Percentiles rank a stretch among this genome's conserved stretches.
Evolutionary conservation across 31 red algal genomes (phyloP).

Genomic region (Porphyra umbilicalis): DNA sequence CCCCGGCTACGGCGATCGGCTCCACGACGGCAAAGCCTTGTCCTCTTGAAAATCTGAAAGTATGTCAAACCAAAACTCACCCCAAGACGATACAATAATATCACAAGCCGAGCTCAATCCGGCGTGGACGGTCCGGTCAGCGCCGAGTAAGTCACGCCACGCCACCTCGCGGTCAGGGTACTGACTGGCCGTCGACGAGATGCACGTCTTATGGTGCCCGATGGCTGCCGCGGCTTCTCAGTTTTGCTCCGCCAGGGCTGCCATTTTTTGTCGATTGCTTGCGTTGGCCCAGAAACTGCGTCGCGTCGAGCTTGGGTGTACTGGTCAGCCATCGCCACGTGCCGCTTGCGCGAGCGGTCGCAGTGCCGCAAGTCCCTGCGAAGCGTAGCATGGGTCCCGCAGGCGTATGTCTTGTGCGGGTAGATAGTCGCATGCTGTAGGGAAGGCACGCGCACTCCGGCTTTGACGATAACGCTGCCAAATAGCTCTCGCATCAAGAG

Average conservation of each 20-base stretch:
- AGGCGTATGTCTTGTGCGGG: neutral
- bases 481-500: neutral
- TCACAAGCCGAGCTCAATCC: too few species aligned
- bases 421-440: neutral
- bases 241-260: neutral
- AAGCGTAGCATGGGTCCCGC: neutral
- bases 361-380: neutral
- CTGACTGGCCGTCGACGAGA: neutral
- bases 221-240: neutral
- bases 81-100: neutral
- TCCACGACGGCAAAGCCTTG: neutral
- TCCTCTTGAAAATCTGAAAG: neutral
- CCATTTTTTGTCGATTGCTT: neutral
- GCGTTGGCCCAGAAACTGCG: neutral
- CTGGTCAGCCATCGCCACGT: neutral
- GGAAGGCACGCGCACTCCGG: neutral
- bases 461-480: neutral
- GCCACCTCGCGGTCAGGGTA: neutral
- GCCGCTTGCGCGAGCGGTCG: neutral
- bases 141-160: neutral
- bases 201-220: neutral
- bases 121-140: neutral
- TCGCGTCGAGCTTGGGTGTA: neutral
- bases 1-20: neutral
- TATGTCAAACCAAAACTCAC: neutral